phyloP scores from a whole-genome alignment of 805 yeast species.

The Yamadazyma philogaea region DNA sequence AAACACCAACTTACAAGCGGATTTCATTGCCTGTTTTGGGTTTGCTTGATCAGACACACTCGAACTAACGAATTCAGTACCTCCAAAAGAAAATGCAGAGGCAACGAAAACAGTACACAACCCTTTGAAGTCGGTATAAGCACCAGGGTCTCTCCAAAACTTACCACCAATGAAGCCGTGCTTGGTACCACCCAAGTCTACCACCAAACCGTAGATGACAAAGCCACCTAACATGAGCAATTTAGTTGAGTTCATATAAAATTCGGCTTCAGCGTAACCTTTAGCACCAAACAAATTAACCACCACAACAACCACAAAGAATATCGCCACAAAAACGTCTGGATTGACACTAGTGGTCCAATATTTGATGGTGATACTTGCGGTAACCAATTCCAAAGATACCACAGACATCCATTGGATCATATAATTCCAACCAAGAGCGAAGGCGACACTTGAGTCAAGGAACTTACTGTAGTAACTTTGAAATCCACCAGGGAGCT shows the following conservation, averaged over 20 bases:
- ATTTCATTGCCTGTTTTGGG: conserved; percentile 38
- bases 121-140: conserved; percentile 38
- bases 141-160: conserved; percentile 42
- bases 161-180: conserved; percentile 39
- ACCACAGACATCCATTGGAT: conserved; percentile 62
- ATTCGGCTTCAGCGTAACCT: conserved; percentile 47
- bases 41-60: conserved; percentile 38
- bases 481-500: conserved; percentile 61
- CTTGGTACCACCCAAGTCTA: conserved; percentile 37
- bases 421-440: conserved; percentile 62
- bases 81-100: conserved; percentile 41
- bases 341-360: conserved; percentile 52
- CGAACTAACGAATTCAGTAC: conserved; percentile 39
- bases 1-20: conserved; percentile 40
- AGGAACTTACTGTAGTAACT: conserved; percentile 52
- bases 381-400: conserved; percentile 64
- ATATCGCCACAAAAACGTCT: conserved; percentile 55
- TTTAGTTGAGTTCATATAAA: conserved; percentile 36
- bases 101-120: conserved; percentile 38
- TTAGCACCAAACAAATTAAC: conserved; percentile 47
- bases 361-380: conserved; percentile 56
- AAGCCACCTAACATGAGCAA: conserved; percentile 38
- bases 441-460: conserved; percentile 57
- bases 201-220: conserved; percentile 38
- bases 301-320: conserved; percentile 42